Conservation (phyloP, 2,329 filamentous ascomycete species). For the Colletotrichum neosansevieriae region DNA sequence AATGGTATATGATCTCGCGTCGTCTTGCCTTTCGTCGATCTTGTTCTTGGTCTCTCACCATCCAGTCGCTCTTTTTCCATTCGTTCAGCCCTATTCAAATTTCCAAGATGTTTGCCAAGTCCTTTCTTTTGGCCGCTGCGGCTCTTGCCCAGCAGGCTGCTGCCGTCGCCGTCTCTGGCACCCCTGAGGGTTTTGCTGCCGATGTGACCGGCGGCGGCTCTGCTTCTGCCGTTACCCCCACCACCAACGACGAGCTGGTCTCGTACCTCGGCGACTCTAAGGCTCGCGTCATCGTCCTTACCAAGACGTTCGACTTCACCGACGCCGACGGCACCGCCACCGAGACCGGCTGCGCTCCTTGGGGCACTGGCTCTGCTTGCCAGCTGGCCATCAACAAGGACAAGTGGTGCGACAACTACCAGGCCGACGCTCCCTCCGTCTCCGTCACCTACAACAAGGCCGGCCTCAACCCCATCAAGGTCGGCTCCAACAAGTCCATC, state of each 20-base stretch:
- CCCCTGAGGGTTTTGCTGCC: slow-evolving; percentile 57
- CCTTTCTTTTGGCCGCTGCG: slow-evolving; percentile 32
- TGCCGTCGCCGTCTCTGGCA: slow-evolving; percentile 48
- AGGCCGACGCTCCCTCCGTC: slow-evolving; percentile 61
- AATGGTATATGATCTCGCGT: slow-evolving; percentile 21
- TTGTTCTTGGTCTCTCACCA: slow-evolving; percentile 1
- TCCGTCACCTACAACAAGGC: slow-evolving; percentile 64
- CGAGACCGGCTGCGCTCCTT: slow-evolving; percentile 68
- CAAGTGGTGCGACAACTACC: slow-evolving; percentile 66
- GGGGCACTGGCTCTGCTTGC: slow-evolving; percentile 61
- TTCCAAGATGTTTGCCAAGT: slow-evolving; percentile 36
- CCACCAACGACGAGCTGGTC: slow-evolving; percentile 67
- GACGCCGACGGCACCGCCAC: slow-evolving; percentile 65
- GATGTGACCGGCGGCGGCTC: slow-evolving; percentile 71
- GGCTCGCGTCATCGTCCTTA: slow-evolving; percentile 69
- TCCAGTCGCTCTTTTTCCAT: slow-evolving; percentile 29
- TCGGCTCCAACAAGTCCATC: slow-evolving; percentile 69
- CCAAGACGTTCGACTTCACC: slow-evolving; percentile 68
- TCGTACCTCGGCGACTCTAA: slow-evolving; percentile 67
- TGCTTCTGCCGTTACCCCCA: slow-evolving; percentile 66
- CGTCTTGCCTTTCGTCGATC: not conserved
- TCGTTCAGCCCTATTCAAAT: slow-evolving; percentile 16
- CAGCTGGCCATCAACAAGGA: slow-evolving; percentile 72
- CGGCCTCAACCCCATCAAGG: slow-evolving; percentile 61
- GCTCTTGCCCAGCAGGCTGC: slow-evolving; percentile 37